phyloP scores from a whole-genome alignment of 148 eudicot species.

The Fagopyrum esculentum region DNA sequence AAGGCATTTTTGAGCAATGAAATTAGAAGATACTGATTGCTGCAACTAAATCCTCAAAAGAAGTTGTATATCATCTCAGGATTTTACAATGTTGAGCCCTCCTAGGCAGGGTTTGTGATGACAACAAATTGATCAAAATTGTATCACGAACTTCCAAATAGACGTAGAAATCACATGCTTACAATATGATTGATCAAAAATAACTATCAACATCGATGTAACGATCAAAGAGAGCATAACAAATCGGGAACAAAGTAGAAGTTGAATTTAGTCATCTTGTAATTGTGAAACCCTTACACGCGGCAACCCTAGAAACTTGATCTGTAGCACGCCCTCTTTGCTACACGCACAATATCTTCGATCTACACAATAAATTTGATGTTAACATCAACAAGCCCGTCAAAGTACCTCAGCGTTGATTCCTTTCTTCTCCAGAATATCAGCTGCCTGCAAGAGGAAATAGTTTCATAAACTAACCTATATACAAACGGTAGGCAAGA shows the following conservation, averaged over 20 bases:
- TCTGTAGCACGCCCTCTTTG: slow-evolving; percentile 70
- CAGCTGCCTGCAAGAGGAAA: slow-evolving; percentile 49
- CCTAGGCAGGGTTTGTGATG: not conserved
- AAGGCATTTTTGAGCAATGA: not conserved
- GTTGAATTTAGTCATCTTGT: not conserved
- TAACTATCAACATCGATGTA: not conserved
- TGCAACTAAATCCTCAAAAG: not conserved
- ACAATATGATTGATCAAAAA: not conserved
- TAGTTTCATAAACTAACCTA: not conserved
- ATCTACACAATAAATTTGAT: slow-evolving; percentile 31
- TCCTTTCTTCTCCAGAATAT: slow-evolving; percentile 48
- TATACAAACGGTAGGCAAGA: not conserved
- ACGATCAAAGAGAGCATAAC: not conserved
- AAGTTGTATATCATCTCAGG: not conserved
- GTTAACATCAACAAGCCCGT: not conserved
- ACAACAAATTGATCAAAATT: not conserved
- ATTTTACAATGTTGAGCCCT: not conserved
- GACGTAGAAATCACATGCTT: not conserved
- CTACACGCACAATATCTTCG: slow-evolving; percentile 87
- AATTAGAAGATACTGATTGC: not conserved
- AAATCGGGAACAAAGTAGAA: not conserved
- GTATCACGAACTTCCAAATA: slow-evolving; percentile 2
- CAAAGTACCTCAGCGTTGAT: slow-evolving; percentile 40
- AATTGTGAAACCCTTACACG: slow-evolving; percentile 24
- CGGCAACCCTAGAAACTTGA: slow-evolving; percentile 54